A percentile compares a stretch with the other conserved stretches of the same genome.
Conservation (phyloP, 805 yeast genomes). For the Wickerhamiella kurtzmanii region DNA sequence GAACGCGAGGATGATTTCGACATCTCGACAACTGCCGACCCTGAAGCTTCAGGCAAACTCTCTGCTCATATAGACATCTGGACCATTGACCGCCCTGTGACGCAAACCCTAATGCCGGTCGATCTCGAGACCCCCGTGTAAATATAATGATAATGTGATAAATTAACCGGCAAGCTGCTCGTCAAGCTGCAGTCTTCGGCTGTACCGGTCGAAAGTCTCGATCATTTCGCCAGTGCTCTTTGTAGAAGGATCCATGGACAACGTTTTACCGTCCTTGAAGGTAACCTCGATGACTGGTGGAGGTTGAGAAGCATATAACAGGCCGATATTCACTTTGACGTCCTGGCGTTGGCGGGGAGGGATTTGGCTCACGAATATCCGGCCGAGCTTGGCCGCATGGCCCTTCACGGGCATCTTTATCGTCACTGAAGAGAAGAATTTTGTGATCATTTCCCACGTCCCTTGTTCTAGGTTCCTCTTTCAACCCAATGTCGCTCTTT, state of each 20-base stretch:
- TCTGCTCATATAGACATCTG: slow-evolving; percentile 7
- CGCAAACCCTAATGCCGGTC: slow-evolving; percentile 5
- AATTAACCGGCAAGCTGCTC: slow-evolving; percentile 30
- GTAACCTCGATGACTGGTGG: slow-evolving; percentile 61
- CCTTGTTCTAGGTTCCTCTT: no score
- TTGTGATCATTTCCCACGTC: slow-evolving; percentile 59
- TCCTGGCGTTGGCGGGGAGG: slow-evolving; percentile 59
- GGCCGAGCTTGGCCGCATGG: slow-evolving; percentile 52
- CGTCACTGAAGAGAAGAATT: slow-evolving; percentile 64
- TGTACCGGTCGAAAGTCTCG: slow-evolving; percentile 63
- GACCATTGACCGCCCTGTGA: slow-evolving; percentile 7
- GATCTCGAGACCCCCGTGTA: slow-evolving; percentile 1
- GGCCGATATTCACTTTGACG: slow-evolving; percentile 51
- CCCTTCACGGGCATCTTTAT: slow-evolving; percentile 39
- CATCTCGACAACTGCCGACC: neutral
- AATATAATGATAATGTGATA: neutral
- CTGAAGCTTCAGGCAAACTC: neutral
- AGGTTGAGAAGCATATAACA: slow-evolving; percentile 35
- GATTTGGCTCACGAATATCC: slow-evolving; percentile 63
- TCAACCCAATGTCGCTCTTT: no score
- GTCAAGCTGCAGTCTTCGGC: slow-evolving; percentile 60
- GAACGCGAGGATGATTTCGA: slow-evolving; percentile 13
- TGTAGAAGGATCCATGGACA: slow-evolving; percentile 52
- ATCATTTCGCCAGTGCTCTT: slow-evolving; percentile 47
- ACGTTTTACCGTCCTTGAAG: slow-evolving; percentile 63